Evolutionary conservation across 1,139 yeast species (phyloP).

Genomic region (Candida pseudoviswanathii): DNA sequence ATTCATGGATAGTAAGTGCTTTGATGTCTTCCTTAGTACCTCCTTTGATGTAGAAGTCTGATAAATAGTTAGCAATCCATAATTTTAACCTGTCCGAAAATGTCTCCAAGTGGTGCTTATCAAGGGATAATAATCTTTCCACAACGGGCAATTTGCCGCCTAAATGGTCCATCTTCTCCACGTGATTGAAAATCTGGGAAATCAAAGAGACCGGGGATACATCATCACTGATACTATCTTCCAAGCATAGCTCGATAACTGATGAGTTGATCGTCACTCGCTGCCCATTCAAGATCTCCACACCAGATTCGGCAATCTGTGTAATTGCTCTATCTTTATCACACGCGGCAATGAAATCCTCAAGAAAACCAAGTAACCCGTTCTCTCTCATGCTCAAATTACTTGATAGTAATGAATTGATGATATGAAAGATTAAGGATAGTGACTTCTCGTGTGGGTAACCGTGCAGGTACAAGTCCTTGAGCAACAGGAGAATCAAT

Average conservation of each 20-base stretch:
- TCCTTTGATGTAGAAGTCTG: constrained; percentile 35
- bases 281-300: constrained; percentile 14
- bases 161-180: constrained; percentile 11
- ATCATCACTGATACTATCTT: constrained; percentile 11
- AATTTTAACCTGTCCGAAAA: constrained; percentile 25
- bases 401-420: constrained; percentile 15
- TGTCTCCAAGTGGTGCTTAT: constrained; percentile 7
- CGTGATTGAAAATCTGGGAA: constrained; percentile 21
- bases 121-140: constrained; percentile 19
- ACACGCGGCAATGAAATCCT: constrained; percentile 13
- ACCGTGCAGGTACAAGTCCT: constrained; percentile 7
- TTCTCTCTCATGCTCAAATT: background rate
- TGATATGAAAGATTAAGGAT: constrained; percentile 16
- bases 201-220: constrained; percentile 16
- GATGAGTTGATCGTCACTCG: constrained; percentile 10
- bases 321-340: constrained; percentile 9
- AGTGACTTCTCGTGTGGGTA: constrained; percentile 13
- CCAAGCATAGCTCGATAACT: constrained; percentile 23
- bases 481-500: constrained; percentile 6
- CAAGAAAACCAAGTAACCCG: constrained; percentile 11
- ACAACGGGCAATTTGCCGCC: constrained; percentile 21
- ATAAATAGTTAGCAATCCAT: constrained; percentile 49
- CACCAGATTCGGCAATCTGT: constrained; percentile 17
- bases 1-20: constrained; percentile 12
- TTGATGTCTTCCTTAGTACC: constrained; percentile 10